These are phyloP conservation scores for Tulasnella sp. DNA, from an alignment of 768 basidiomycete species.

Conservation along the genomic window DNA sequence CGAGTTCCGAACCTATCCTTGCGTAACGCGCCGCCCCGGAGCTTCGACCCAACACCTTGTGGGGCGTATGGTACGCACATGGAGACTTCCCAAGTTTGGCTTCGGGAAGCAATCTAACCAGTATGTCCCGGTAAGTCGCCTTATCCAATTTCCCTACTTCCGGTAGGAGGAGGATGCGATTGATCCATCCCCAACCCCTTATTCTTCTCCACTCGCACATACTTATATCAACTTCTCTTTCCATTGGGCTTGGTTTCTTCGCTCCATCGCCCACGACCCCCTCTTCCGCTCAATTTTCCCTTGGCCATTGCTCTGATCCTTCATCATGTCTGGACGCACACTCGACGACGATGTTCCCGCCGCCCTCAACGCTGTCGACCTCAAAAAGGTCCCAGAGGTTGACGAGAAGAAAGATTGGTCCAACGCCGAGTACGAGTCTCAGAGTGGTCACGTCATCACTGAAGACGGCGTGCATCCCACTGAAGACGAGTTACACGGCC, in stretches of 20 bases:
- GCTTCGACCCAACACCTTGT: neutral
- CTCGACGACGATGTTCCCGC: slow-evolving; percentile 1
- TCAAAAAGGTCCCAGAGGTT: neutral
- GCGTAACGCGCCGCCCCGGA: neutral
- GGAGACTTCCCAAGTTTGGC: neutral
- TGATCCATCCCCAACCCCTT: neutral
- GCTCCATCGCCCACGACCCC: neutral
- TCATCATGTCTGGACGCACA: slow-evolving; percentile 7
- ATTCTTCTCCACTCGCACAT: neutral
- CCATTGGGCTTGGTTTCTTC: neutral
- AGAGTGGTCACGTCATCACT: neutral
- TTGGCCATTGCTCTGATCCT: neutral
- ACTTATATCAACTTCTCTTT: neutral
- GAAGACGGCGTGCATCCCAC: slow-evolving; percentile 10
- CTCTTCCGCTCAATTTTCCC: neutral
- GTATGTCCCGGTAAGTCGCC: neutral
- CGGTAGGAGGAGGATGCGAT: neutral
- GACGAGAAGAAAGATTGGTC: slow-evolving; percentile 4
- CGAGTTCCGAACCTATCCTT: neutral
- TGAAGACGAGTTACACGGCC: slow-evolving; percentile 11
- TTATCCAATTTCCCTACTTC: neutral
- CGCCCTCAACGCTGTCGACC: neutral
- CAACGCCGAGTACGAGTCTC: neutral
- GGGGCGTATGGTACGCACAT: slow-evolving; percentile 1
- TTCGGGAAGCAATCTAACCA: neutral